Evolutionary conservation across 768 basidiomycete species (phyloP), one percentile per base, ranked within the genome.

Genomic region (Myochromella boudieri): DNA sequence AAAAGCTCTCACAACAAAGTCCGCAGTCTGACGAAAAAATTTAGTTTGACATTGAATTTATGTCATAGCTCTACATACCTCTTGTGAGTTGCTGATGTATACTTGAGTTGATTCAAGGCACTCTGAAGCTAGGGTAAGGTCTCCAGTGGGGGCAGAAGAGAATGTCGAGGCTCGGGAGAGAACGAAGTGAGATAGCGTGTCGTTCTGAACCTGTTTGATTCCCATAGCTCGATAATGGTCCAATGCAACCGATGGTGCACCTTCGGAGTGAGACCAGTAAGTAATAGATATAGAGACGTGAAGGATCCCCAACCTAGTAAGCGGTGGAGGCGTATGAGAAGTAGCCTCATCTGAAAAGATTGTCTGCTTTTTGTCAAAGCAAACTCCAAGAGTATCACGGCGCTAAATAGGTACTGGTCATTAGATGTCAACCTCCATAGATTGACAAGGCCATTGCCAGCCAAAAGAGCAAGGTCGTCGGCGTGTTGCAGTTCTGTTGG

Each of bases 181-280:
- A 42, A 93, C 66, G 44, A 91, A 78, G 60, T 95, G 90, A 1
- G 90, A 91, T 6, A 97, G 72, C 1, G 94, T 95, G 58, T 97
- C 94, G 47, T 86, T 79, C 61, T 95, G 92, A 18, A 95, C 78
- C 57, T 91, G 87, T 62, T 93, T 93, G 51, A 90, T 71, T 50
- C 84, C 81, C 70, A 95, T 74, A 18, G 71, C 68, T 22, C 82
- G 81, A 61, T 91, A 95, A 58, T 94, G 91, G 44, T 90, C 84
- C 52, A 92, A 54, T 3, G 89, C 84, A 32, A 81, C 65, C 3
- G 81, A 77, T 0, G 91, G 75, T 12, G 87, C 85, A 47, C 88
- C 91, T 92, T 54, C n/a, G 10, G 21, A 29, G 42, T 26, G n/a
- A 49, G 9, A 27, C 28, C 32, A 14, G 15, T 52, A 28, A 56